phyloP scores from a whole-genome alignment of 192 early-diverging fungal genomes.

The Rhizoclosmatium sp. region DNA sequence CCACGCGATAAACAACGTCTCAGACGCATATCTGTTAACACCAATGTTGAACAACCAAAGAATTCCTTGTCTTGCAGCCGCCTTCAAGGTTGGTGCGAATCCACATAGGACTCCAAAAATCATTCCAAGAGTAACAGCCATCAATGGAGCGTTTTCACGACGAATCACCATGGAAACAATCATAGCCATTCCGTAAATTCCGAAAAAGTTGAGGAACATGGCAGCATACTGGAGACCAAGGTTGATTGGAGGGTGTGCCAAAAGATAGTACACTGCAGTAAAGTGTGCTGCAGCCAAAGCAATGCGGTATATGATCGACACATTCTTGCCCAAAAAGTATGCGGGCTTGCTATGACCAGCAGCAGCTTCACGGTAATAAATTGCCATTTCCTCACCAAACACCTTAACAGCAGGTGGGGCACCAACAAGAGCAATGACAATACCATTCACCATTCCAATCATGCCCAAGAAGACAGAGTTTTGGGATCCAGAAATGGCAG shows the following conservation, averaged over 20 bases:
- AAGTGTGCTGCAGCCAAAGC: slow-evolving; percentile 49
- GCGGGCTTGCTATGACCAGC: slow-evolving; percentile 47
- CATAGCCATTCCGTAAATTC: slow-evolving; percentile 49
- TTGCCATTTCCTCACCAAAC: slow-evolving; percentile 53
- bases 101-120: slow-evolving; percentile 55
- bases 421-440: slow-evolving; percentile 43
- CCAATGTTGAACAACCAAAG: slow-evolving; percentile 41
- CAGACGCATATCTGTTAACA: slow-evolving; percentile 47
- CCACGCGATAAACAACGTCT: slow-evolving; percentile 34
- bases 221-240: slow-evolving; percentile 32
- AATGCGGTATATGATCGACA: slow-evolving; percentile 44
- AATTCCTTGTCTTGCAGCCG: slow-evolving; percentile 37
- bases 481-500: not conserved
- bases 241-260: slow-evolving; percentile 38
- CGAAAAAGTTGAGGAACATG: slow-evolving; percentile 50
- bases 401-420: slow-evolving; percentile 55
- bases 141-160: slow-evolving; percentile 45
- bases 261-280: slow-evolving; percentile 36
- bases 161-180: slow-evolving; percentile 43
- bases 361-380: slow-evolving; percentile 56
- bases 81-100: slow-evolving; percentile 45
- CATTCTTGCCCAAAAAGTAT: slow-evolving; percentile 46
- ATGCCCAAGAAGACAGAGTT: slow-evolving; percentile 5
- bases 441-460: slow-evolving; percentile 29
- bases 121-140: slow-evolving; percentile 38